These are phyloP conservation scores for Blastobotrys attinorum DNA, from an alignment of 805 yeast species.

Conservation along the genomic window DNA sequence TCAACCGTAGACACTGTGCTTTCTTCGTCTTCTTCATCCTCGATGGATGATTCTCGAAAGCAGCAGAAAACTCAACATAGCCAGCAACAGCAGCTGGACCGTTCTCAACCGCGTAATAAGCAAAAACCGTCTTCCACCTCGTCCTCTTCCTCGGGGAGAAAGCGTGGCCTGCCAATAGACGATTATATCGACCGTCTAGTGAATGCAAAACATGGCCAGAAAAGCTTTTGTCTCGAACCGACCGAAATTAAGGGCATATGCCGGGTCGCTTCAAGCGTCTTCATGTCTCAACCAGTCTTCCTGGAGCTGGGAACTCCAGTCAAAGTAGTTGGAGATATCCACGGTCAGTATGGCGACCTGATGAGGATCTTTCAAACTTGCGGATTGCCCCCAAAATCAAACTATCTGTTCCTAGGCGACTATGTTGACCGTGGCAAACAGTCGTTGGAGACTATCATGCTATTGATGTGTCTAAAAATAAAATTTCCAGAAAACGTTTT, in stretches of 20 bases:
- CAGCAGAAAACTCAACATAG: too few relatives aligned
- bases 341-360: constrained; percentile 87
- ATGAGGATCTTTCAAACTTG: constrained; percentile 81
- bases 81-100: too few relatives aligned
- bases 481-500: constrained; percentile 92
- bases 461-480: constrained; percentile 79
- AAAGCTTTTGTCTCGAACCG: constrained; percentile 66
- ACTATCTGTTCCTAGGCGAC: constrained; percentile 85
- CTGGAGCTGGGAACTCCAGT: constrained; percentile 78
- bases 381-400: constrained; percentile 89
- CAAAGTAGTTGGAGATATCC: constrained; percentile 86
- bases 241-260: constrained; percentile 77
- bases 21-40: not conserved
- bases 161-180: constrained; percentile 47
- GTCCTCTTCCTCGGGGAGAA: not conserved
- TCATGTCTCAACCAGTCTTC: constrained; percentile 78
- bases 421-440: constrained; percentile 96
- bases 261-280: constrained; percentile 72
- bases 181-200: constrained; percentile 74
- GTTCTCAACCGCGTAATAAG: too few relatives aligned
- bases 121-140: too few relatives aligned
- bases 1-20: not conserved
- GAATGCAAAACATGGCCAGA: constrained; percentile 84
- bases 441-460: constrained; percentile 77
- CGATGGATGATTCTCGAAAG: too few relatives aligned